phyloP scores from a whole-genome alignment of 2,329 filamentous ascomycete genomes.

The Ophiostoma ips region DNA sequence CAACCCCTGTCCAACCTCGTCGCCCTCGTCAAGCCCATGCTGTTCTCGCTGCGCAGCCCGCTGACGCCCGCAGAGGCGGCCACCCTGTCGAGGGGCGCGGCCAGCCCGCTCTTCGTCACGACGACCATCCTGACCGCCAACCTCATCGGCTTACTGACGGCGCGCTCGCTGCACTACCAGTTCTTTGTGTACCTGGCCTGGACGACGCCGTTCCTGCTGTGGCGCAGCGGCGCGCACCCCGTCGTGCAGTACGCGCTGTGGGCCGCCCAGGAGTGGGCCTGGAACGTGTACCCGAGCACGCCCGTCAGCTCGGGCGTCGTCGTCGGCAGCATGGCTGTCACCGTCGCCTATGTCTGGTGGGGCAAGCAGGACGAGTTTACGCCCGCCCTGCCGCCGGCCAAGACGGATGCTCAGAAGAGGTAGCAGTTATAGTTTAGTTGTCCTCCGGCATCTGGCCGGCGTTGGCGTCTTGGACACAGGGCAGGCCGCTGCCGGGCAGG shows the following conservation, averaged over 20 bases:
- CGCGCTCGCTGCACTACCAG: conserved; percentile 83
- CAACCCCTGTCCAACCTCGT: not conserved
- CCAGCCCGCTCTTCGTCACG: conserved; percentile 61
- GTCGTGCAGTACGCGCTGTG: conserved; percentile 55
- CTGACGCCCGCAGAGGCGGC: conserved; percentile 29
- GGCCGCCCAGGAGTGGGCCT: conserved; percentile 76
- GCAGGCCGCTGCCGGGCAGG: not conserved
- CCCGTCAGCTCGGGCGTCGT: conserved; percentile 43
- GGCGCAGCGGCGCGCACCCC: conserved; percentile 59
- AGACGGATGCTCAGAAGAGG: conserved; percentile 12
- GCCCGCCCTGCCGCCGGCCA: conserved; percentile 10
- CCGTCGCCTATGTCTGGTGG: conserved; percentile 49
- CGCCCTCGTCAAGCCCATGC: conserved; percentile 6
- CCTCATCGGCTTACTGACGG: conserved; percentile 69
- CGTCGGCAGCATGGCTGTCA: conserved; percentile 54
- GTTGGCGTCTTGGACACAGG: conserved; percentile 55
- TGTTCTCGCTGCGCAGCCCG: not conserved
- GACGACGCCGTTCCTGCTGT: conserved; percentile 77
- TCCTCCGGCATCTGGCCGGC: conserved; percentile 75
- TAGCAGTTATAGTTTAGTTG: conserved; percentile 51
- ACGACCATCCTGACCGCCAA: conserved; percentile 66
- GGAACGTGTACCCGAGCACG: conserved; percentile 85
- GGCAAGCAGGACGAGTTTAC: conserved; percentile 34
- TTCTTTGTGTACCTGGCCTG: conserved; percentile 89
- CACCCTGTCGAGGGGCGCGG: conserved; percentile 38